Base-by-base conservation (phyloP, 2,329 filamentous ascomycete species). In the Alternaria triticimaculans region DNA sequence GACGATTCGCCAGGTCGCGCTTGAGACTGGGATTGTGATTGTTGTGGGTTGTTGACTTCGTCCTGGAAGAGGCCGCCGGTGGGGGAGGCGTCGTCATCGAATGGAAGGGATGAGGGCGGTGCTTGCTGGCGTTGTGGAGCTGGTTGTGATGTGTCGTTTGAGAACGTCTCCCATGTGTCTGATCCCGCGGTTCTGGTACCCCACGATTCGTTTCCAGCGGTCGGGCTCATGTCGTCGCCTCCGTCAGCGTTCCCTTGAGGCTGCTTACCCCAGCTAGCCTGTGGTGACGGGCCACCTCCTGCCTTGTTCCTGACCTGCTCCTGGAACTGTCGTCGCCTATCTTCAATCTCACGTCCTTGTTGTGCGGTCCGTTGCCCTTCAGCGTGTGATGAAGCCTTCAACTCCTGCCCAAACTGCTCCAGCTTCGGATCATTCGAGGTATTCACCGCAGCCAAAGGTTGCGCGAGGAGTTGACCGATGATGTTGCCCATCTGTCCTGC, bases 181-280 rank as follows among this genome's bases (percentile, higher is more conserved):
- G 65, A 41, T 14, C 50, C 28, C 2, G 65, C 33, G 2, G 62
- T 46, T 20, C 58, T 43, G n/a, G 66, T 46, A 18, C 68, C 64
- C 69, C 78, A 78, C 6, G 74, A 25, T 55, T 79, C 79, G 43
- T 81, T 80, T 3, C 81, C 80, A 10, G 80, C 74, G 3, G 80
- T 82, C 3, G 82, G 82, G 25, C 78, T 81, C 75, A 80, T 80
- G 54, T 83, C 81, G 58, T 84, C 82, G 18, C 26, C 58, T 28
- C 48, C 15, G 58, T 83, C 80, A 21, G 70, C 75, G 6, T 37
- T 57, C 21, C 55, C 59, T 6, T 44, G 63, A 48, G 60, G 59
- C 51, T 67, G 70, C 62, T 61, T 73, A 33, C 67, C 67, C 68
- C 65, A 72, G 28, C 64, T 80, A 71, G 43, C 79, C 76, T 50